A percentile compares a stretch with the other conserved stretches of the same genome.
These are phyloP conservation scores for Paulownia fortunei DNA, from an alignment of 257 asterid species.

Conservation along the genomic window DNA sequence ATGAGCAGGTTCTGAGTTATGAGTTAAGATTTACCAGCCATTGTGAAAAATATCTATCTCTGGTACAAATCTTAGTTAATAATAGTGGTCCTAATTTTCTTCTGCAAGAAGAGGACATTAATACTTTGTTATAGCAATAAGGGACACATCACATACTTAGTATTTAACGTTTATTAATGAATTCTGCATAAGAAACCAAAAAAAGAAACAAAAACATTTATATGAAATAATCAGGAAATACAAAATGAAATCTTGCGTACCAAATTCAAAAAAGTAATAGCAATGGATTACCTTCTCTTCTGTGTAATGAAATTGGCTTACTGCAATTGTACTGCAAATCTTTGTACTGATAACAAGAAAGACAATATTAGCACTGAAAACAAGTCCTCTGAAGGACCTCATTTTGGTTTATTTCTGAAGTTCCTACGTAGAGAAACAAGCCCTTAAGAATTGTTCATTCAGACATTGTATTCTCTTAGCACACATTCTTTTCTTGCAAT, in stretches of 20 bases:
- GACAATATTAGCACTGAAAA: conserved; percentile 2
- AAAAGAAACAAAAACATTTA: no score
- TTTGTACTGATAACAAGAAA: conserved; percentile 23
- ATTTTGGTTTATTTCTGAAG: background rate
- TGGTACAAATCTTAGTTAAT: background rate
- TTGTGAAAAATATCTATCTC: background rate
- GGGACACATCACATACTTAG: background rate
- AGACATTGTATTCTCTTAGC: background rate
- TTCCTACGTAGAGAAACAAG: background rate
- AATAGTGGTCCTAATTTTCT: background rate
- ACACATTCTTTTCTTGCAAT: conserved; percentile 38
- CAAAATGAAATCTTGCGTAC: background rate
- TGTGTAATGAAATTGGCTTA: conserved; percentile 10
- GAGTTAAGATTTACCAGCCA: background rate
- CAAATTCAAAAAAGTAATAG: background rate
- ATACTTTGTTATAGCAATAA: no score
- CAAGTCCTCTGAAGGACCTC: background rate
- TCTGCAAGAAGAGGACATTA: background rate
- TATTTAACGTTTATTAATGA: no score
- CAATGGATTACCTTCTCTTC: conserved; percentile 31
- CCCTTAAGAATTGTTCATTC: background rate
- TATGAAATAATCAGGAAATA: no score
- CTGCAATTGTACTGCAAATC: conserved; percentile 22
- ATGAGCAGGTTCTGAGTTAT: background rate
- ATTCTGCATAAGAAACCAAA: no score